These are phyloP conservation scores for Mycena floridula DNA, from an alignment of 768 basidiomycete species.

Conservation along the genomic window DNA sequence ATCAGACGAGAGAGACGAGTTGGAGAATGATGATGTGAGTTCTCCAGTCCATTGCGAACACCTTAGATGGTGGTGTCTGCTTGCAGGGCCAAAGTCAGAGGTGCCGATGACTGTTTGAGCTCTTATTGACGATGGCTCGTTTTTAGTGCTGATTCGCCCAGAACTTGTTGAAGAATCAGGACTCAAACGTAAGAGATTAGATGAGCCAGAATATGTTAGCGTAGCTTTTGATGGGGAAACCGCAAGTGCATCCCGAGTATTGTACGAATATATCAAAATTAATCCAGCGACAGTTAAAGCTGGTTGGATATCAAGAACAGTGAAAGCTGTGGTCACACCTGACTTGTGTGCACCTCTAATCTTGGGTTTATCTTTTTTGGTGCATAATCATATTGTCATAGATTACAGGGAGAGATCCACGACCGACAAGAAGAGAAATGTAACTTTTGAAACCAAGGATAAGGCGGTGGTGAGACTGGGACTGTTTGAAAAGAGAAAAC, in stretches of 20 bases:
- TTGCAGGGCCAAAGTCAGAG: no score
- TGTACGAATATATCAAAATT: neutral
- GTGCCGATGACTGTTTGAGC: constrained; percentile 5
- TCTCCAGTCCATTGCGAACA: no score
- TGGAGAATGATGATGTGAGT: no score
- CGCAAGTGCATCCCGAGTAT: constrained; percentile 1
- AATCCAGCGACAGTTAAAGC: neutral
- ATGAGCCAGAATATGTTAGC: neutral
- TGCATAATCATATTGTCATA: constrained; percentile 24
- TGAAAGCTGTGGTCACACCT: constrained; percentile 15
- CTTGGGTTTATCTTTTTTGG: constrained; percentile 27
- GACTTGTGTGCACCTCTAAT: constrained; percentile 21
- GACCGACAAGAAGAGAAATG: constrained; percentile 3
- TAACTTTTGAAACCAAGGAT: neutral
- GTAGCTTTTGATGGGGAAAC: neutral
- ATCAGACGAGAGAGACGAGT: no score
- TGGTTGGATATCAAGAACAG: neutral
- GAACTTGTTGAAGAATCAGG: constrained; percentile 16
- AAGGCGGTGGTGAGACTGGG: no score
- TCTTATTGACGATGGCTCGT: constrained; percentile 23
- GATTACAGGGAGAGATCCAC: constrained; percentile 7
- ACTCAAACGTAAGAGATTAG: constrained; percentile 3
- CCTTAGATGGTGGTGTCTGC: no score
- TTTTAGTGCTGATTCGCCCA: constrained; percentile 24
- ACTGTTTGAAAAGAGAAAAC: neutral